These are phyloP conservation scores for Xylaria scruposa DNA, from an alignment of 495 filamentous ascomycete species.

Conservation along the genomic window DNA sequence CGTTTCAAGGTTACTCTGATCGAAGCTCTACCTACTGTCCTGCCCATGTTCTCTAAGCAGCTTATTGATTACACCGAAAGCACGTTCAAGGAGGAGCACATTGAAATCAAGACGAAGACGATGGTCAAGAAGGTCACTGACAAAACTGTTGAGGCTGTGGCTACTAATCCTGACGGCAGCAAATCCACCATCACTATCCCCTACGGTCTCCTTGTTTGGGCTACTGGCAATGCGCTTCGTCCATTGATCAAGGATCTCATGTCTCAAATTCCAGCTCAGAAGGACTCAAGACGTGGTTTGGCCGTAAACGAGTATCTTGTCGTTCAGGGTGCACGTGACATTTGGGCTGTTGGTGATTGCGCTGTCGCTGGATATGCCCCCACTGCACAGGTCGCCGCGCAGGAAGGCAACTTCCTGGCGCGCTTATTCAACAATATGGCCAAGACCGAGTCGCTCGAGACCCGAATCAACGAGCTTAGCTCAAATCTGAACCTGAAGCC, in stretches of 20 bases:
- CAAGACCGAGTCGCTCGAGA: conserved; percentile 82
- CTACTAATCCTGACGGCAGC: conserved; percentile 81
- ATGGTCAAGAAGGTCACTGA: conserved; percentile 98
- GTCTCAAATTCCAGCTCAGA: conserved; percentile 89
- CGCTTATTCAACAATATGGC: conserved; percentile 98
- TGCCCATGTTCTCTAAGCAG: conserved; percentile 99
- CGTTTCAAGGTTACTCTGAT: conserved; percentile 97
- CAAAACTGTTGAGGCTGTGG: conserved; percentile 91
- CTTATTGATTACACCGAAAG: conserved; percentile 99
- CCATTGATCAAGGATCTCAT: conserved; percentile 89
- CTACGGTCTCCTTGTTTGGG: conserved; percentile 97
- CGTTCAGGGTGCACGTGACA: conserved; percentile 93
- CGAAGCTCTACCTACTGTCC: conserved; percentile 96
- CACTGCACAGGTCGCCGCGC: conserved; percentile 93
- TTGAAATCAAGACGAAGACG: conserved; percentile 95
- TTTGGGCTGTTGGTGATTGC: conserved; percentile 87
- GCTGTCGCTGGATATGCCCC: conserved; percentile 96
- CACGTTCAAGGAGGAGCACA: conserved; percentile 98
- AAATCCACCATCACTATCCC: conserved; percentile 83
- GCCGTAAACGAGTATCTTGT: conserved; percentile 98
- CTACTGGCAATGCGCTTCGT: conserved; percentile 94
- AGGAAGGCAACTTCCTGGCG: conserved; percentile 95
- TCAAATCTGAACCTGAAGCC: conserved; percentile 56
- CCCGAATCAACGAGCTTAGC: conserved; percentile 68
- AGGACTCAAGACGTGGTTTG: conserved; percentile 91